Evolutionary conservation across 768 basidiomycete species (phyloP).

Genomic region (Coprinellus aureogranulatus): DNA sequence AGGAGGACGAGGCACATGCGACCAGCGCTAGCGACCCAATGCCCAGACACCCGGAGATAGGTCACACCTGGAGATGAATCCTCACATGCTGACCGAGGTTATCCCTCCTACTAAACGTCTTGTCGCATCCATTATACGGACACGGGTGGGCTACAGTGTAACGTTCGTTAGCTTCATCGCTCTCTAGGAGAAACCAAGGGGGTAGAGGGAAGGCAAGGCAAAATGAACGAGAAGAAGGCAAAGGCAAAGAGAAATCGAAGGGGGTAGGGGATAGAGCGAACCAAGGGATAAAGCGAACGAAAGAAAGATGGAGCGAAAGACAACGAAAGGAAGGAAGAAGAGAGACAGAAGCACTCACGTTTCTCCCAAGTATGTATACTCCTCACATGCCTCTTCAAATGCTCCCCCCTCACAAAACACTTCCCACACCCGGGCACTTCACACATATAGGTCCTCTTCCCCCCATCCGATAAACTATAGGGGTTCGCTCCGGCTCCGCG

Average conservation of each 20-base stretch:
- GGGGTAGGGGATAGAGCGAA: too few species aligned
- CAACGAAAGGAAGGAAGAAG: too few species aligned
- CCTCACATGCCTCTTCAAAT: constrained; percentile 77
- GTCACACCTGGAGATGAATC: constrained; percentile 44
- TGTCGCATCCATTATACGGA: constrained; percentile 61
- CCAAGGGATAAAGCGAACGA: too few species aligned
- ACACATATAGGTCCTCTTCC: constrained; percentile 60
- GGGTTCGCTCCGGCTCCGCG: constrained; percentile 10
- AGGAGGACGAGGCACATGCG: too few species aligned
- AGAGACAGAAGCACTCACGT: constrained; percentile 48
- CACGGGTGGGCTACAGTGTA: constrained; percentile 51
- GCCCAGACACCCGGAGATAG: too few species aligned
- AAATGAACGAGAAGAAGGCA: too few species aligned
- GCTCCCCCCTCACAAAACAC: constrained; percentile 76
- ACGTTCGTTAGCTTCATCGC: neutral
- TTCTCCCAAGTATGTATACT: constrained; percentile 83
- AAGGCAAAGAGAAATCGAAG: too few species aligned
- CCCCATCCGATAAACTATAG: constrained; percentile 17
- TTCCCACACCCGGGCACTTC: constrained; percentile 72
- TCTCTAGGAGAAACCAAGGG: neutral
- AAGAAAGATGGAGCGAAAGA: too few species aligned
- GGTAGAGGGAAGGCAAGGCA: too few species aligned
- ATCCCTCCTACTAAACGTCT: constrained; percentile 71
- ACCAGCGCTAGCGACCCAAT: too few species aligned
- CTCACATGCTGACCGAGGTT: constrained; percentile 75